Base-by-base conservation (phyloP, 225 moss, liverwort and hornwort species). In the Climacium dendroides region DNA sequence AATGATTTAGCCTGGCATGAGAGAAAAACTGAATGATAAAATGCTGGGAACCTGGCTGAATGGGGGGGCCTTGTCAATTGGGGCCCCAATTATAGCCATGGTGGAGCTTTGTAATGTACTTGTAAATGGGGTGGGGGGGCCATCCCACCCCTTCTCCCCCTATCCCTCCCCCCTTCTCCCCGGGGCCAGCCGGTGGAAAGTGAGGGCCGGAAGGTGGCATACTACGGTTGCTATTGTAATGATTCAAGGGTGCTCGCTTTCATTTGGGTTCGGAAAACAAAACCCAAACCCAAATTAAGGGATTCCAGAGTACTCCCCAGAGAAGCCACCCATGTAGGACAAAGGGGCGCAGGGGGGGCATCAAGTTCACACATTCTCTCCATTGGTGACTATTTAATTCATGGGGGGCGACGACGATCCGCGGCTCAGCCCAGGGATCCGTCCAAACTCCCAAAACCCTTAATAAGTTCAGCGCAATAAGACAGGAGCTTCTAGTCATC, bases 241-340 rank as follows among this genome's bases (percentile, higher is more conserved):
- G 84, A 85, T 88, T 59, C 58, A n/a, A 11, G 58, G 30, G 45
- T 18, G 32, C n/a, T n/a, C n/a, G n/a, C 24, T 15, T 50, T 25
- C 12, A 20, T 37, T 47, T 59, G 79, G 60, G 60, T 79, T 8
- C 6, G 0, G 23, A 10, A 19, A 61, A 74, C 17, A 19, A 65
- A 67, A 65, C 54, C 52, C 47, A 60, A 18, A 20, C 7, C 55
- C 59, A 45, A 60, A 29, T 83, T 30, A 83, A 57, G 39, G 70
- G 57, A 30, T 55, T 47, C 55, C 23, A 52, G 15, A 26, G 80
- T 73, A 53, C 88, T 83, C 80, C 39, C 3, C 53, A 74, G 22
- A n/a, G 83, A 89, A 84, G 89, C 70, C 89, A 81, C 29, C 25
- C 87, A 84, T 43, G 5, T 84, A 87, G 75, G 91, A 91, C 91